Conservation (phyloP, 169 alveolate species). For the Cyclospora cayetanensis region DNA sequence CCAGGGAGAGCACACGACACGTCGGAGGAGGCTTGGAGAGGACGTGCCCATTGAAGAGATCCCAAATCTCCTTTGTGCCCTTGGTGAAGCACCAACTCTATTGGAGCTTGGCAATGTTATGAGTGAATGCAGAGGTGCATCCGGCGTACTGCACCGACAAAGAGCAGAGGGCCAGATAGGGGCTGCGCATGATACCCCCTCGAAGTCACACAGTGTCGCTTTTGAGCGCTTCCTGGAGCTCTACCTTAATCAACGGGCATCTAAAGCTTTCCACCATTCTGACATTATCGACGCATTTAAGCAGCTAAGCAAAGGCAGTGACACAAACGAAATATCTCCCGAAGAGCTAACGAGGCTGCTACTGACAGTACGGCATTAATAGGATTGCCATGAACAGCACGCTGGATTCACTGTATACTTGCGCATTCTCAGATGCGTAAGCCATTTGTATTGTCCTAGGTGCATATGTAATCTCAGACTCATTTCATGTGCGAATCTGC, state of each 20-base stretch:
- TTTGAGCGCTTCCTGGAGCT: conserved; percentile 69
- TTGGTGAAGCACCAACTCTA: conserved; percentile 92
- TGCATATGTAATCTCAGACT: too few species aligned
- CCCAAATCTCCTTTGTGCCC: conserved; percentile 90
- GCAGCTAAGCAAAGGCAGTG: conserved; percentile 8
- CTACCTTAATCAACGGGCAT: conserved; percentile 72
- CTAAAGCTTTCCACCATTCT: conserved; percentile 11
- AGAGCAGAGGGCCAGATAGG: conserved; percentile 76
- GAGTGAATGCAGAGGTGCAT: conserved; percentile 76
- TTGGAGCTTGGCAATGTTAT: conserved; percentile 89
- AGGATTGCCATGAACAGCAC: too few species aligned
- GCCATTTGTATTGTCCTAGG: too few species aligned
- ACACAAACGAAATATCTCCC: conserved; percentile 6
- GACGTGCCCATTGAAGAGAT: conserved; percentile 85
- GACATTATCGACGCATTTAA: conserved; percentile 58
- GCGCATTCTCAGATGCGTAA: too few species aligned
- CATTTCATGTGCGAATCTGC: background rate
- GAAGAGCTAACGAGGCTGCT: conserved; percentile 11
- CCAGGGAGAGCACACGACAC: conserved; percentile 93
- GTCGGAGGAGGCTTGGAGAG: conserved; percentile 89
- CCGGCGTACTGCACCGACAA: background rate
- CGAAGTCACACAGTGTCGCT: conserved; percentile 80
- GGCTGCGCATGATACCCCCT: conserved; percentile 79
- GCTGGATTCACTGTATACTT: too few species aligned
- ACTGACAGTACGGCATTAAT: background rate